phyloP scores from a whole-genome alignment of 352 stramenopile species.

The Peronospora belbahrii region DNA sequence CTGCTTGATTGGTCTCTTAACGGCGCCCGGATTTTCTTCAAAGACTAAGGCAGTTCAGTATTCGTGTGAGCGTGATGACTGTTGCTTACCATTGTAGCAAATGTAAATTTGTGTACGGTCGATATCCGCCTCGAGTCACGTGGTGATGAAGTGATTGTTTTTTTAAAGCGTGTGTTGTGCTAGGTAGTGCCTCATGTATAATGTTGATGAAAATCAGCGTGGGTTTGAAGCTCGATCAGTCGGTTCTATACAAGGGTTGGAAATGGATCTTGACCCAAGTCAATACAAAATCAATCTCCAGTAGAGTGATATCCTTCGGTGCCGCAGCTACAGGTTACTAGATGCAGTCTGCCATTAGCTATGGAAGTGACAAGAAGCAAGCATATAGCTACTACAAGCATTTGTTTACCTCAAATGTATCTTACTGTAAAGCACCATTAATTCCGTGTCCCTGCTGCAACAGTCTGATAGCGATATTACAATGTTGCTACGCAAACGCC shows the following conservation, averaged over 20 bases:
- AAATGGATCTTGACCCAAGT: not conserved
- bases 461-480: conserved; percentile 7
- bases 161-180: no score
- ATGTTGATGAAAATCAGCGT: no score
- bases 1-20: conserved; percentile 88
- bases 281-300: not conserved
- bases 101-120: not conserved
- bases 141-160: not conserved
- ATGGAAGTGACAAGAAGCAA: not conserved
- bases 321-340: not conserved
- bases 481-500: not conserved
- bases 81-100: not conserved
- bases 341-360: no score
- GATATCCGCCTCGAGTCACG: not conserved
- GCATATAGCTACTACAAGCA: not conserved
- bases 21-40: conserved; percentile 89
- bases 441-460: conserved; percentile 27
- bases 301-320: not conserved
- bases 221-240: not conserved
- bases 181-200: no score
- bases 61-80: not conserved
- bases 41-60: conserved; percentile 37
- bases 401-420: not conserved
- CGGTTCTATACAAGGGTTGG: not conserved
- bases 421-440: conserved; percentile 4